Base-by-base conservation (phyloP, 192 early-diverging fungal species). In the Chytriomyces sp. region DNA sequence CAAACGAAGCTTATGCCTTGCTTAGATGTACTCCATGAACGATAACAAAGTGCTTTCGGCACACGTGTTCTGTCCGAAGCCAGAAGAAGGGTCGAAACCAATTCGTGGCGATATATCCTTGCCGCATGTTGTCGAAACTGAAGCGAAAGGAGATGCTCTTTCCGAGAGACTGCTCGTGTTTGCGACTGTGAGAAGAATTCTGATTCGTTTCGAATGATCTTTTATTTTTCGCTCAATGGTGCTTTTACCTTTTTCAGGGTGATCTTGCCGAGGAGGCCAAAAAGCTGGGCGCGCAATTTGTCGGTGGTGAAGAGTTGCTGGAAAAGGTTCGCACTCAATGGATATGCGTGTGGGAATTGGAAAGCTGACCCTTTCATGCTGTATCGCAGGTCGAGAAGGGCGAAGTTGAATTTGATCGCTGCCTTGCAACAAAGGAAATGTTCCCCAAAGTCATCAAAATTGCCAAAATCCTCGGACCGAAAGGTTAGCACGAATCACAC, bases 261-360 rank as follows among this genome's bases (percentile, higher is more conserved):
- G 87, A 88, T 44, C 85, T 89, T 73, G 97, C 94, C 6, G 91
- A 95, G 53, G 92, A 92, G 75, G 97, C 95, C 0, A 83, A 81
- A 48, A 87, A 80, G 43, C 89, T 95, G 0, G 97, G 97, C 2
- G 95, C 95, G 0, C 84, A 91, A 47, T 82, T 89, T 76, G 94
- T 98, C 3, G 97, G 97, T 44, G 94, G 90, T 3, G 89, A 92
- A 59, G 97, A 98, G 68, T 82, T 98, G 75, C 87, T 98, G 35
- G 86, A 91, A 26, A 83, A 90, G 74, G 84, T 87, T 78, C 4
- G 74, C 72, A 78, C n/a, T 18, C 24, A 67, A 23, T 16, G 81
- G 20, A 70, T 79, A 18, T 20, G 26, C 76, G 20, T 18, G 26
- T 49, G 49, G 77, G 35, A 2, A 35, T 2, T 2, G 35, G 35